phyloP scores from a whole-genome alignment of 345 rosid genomes.

The Lumnitzera racemosa region DNA sequence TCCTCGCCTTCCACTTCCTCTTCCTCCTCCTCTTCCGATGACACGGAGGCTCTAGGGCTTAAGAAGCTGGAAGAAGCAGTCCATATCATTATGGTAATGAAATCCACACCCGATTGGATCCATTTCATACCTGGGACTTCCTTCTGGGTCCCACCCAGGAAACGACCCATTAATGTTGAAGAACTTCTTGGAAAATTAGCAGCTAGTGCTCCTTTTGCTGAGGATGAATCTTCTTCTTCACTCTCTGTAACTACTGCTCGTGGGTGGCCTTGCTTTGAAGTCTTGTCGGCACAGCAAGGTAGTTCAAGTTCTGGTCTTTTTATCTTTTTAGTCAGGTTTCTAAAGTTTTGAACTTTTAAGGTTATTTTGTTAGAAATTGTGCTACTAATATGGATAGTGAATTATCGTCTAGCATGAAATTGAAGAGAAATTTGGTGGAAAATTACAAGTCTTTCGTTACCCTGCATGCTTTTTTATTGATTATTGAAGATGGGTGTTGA shows the following conservation, averaged over 20 bases:
- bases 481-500: too few relatives aligned
- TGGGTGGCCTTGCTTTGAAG: constrained; percentile 29
- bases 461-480: too few relatives aligned
- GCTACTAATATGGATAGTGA: too few relatives aligned
- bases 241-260: constrained; percentile 24
- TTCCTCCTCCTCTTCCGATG: constrained; percentile 1
- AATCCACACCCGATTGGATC: constrained; percentile 47
- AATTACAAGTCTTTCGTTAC: too few relatives aligned
- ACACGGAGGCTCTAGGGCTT: constrained; percentile 4
- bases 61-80: constrained; percentile 32
- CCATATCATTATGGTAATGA: constrained; percentile 19
- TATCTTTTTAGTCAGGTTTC: not conserved
- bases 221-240: constrained; percentile 21
- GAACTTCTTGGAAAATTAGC: constrained; percentile 15
- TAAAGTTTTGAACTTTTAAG: not conserved
- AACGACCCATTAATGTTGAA: constrained; percentile 8
- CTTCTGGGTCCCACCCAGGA: constrained; percentile 38
- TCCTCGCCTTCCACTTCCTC: constrained; percentile 15
- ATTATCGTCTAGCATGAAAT: too few relatives aligned
- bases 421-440: too few relatives aligned
- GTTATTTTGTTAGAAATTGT: too few relatives aligned
- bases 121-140: constrained; percentile 44
- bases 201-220: constrained; percentile 10
- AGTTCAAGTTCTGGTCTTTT: not conserved
- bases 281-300: constrained; percentile 19